A percentile compares a stretch with the other conserved stretches of the same genome.
Conservation (phyloP, 192 early-diverging fungal species). For the Gaertneriomyces semiglobifer region DNA sequence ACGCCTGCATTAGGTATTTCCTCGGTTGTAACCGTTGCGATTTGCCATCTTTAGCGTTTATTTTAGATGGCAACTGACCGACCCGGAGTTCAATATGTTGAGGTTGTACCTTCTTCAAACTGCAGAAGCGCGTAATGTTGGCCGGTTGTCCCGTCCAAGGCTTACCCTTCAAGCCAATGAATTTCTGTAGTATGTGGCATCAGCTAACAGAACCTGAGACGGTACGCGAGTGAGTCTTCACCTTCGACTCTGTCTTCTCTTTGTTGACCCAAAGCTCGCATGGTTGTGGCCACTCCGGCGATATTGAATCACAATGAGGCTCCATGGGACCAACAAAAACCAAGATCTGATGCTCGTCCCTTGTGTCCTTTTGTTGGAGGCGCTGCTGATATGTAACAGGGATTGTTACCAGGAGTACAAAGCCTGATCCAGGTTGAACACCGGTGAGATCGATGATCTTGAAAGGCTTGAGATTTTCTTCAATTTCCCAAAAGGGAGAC, state of each 20-base stretch:
- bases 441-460: not conserved
- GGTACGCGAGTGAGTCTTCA: not conserved
- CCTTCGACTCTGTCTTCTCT: conserved; percentile 2
- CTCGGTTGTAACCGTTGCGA: conserved; percentile 12
- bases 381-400: not conserved
- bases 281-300: conserved; percentile 11
- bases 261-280: conserved; percentile 15
- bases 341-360: not conserved
- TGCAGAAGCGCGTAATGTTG: conserved; percentile 9
- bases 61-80: not conserved
- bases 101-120: no score
- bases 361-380: not conserved
- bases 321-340: not conserved
- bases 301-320: not conserved
- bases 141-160: conserved; percentile 17
- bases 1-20: conserved; percentile 6
- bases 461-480: not conserved
- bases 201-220: not conserved
- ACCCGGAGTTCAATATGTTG: conserved; percentile 6
- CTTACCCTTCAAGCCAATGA: conserved; percentile 16
- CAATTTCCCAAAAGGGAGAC: conserved; percentile 4
- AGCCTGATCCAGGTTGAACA: not conserved
- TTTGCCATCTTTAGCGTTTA: not conserved
- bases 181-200: conserved; percentile 6
- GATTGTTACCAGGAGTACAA: not conserved